phyloP scores from a whole-genome alignment of 305 asterid species.

The Ilex paraguariensis region DNA sequence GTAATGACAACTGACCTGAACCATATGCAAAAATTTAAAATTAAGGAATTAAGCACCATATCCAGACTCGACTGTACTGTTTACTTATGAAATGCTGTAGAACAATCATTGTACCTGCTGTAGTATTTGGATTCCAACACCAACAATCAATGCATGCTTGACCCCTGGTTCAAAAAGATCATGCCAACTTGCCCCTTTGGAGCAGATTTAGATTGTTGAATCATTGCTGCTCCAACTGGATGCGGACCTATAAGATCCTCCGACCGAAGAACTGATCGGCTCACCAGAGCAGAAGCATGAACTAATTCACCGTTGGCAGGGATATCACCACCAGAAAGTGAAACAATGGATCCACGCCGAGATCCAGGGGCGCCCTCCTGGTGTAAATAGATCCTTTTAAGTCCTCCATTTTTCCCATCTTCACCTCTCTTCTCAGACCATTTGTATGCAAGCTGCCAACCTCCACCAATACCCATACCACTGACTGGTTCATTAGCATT shows the following conservation, averaged over 20 bases:
- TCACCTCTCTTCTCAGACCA: slow-evolving; percentile 19
- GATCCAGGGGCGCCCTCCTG: slow-evolving; percentile 72
- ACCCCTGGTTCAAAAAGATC: slow-evolving; percentile 93
- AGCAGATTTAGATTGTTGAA: slow-evolving; percentile 35
- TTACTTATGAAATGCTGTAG: no score
- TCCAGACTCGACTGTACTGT: no score
- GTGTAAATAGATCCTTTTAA: slow-evolving; percentile 80
- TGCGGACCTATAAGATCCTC: slow-evolving; percentile 47
- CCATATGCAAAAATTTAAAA: no score
- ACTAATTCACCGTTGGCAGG: slow-evolving; percentile 42
- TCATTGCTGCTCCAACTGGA: slow-evolving; percentile 42
- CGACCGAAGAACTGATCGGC: slow-evolving; percentile 68
- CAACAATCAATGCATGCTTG: slow-evolving; percentile 79
- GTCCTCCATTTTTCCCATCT: slow-evolving; percentile 55
- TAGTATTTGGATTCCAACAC: slow-evolving; percentile 89
- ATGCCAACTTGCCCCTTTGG: slow-evolving; percentile 54
- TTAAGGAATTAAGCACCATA: background rate
- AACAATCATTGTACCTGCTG: slow-evolving; percentile 59
- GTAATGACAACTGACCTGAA: no score
- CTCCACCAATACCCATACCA: slow-evolving; percentile 90
- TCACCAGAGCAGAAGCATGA: slow-evolving; percentile 90
- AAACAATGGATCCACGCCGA: slow-evolving; percentile 58
- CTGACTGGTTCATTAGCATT: slow-evolving; percentile 53
- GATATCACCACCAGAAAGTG: slow-evolving; percentile 49
- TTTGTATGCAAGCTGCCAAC: slow-evolving; percentile 90